These are phyloP conservation scores for Gossypium thurberi DNA, from an alignment of 345 rosid genomes.

Conservation along the genomic window DNA sequence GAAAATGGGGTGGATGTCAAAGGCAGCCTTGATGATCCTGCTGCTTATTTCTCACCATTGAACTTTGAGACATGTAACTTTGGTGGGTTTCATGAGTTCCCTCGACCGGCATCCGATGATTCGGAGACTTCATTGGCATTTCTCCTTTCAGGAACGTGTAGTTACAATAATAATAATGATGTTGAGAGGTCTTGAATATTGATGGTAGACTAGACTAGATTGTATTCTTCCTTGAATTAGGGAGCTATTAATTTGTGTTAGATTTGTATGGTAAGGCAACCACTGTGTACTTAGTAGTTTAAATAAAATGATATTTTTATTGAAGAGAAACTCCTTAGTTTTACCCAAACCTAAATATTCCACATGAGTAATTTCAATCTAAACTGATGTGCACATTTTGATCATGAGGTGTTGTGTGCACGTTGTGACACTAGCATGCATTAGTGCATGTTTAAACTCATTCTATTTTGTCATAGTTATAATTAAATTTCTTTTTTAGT, in stretches of 20 bases:
- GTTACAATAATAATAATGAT: slow-evolving; percentile 45
- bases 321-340: not conserved
- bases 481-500: no score
- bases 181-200: slow-evolving; percentile 23
- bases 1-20: slow-evolving; percentile 41
- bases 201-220: not conserved
- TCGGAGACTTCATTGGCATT: slow-evolving; percentile 67
- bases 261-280: slow-evolving; percentile 17
- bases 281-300: slow-evolving; percentile 18
- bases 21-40: slow-evolving; percentile 44
- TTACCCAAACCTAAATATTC: no score
- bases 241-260: slow-evolving; percentile 6
- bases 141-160: slow-evolving; percentile 60
- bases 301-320: slow-evolving; percentile 5
- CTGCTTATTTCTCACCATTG: slow-evolving; percentile 56
- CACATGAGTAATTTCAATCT: not conserved
- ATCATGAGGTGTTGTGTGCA: no score
- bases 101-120: slow-evolving; percentile 70
- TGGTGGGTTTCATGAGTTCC: slow-evolving; percentile 80
- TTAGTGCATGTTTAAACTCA: no score
- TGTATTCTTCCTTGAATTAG: slow-evolving; percentile 4
- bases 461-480: no score
- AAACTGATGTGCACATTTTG: not conserved
- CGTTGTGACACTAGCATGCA: no score
- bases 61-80: slow-evolving; percentile 68